Evolutionary conservation across 352 stramenopile species (phyloP).

Genomic region (Pythium chondricola): DNA sequence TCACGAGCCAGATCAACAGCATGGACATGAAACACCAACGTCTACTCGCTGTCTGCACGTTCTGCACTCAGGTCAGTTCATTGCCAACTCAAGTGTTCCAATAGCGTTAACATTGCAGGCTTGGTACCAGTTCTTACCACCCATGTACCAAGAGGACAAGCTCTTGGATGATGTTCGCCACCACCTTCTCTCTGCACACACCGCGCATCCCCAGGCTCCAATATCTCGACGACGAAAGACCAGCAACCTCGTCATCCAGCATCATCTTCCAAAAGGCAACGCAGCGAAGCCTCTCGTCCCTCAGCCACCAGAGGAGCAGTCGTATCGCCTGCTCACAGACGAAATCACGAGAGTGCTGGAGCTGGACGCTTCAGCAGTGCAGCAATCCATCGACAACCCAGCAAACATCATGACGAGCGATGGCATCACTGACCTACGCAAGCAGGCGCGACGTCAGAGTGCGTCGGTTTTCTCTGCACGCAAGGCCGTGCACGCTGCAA

Average conservation of each 20-base stretch:
- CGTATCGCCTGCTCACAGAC: conserved; percentile 46
- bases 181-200: conserved; percentile 17
- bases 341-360: conserved; percentile 43
- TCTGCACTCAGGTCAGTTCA: conserved; percentile 42
- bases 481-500: not conserved
- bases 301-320: conserved; percentile 8
- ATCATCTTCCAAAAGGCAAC: conserved; percentile 25
- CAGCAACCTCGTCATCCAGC: conserved; percentile 57
- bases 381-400: conserved; percentile 2
- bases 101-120: no score
- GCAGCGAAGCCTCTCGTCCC: not conserved
- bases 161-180: conserved; percentile 27
- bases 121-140: conserved; percentile 52
- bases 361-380: conserved; percentile 27
- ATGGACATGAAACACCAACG: conserved; percentile 20
- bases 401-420: conserved; percentile 14
- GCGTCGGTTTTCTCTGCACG: conserved; percentile 5
- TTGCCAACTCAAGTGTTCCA: no score
- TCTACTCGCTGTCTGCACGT: conserved; percentile 38
- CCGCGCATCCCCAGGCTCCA: conserved; percentile 6
- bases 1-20: conserved; percentile 16
- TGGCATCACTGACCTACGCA: conserved; percentile 12
- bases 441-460: conserved; percentile 12
- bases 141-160: conserved; percentile 34
- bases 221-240: conserved; percentile 11